Conservation (phyloP, 768 basidiomycete genomes). For the Macrocybe gigantea region DNA sequence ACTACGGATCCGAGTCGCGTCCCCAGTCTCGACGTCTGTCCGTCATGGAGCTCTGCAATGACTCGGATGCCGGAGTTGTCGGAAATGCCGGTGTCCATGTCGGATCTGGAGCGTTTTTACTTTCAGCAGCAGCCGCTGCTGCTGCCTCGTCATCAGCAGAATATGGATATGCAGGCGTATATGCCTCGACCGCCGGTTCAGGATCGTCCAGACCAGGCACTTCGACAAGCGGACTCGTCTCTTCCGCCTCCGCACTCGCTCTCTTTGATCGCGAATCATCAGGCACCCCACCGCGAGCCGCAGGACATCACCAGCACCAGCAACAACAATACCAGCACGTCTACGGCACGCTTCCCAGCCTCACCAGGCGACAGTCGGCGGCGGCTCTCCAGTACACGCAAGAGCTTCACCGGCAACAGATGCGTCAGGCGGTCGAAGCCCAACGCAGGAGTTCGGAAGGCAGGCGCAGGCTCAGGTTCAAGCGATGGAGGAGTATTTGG, state of each 20-base stretch:
- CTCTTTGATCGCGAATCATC: slow-evolving; percentile 40
- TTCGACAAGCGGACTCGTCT: slow-evolving; percentile 35
- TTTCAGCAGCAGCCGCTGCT: slow-evolving; percentile 14
- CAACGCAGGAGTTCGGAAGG: too few species aligned
- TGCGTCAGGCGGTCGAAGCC: too few species aligned
- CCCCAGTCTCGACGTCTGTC: slow-evolving; percentile 76
- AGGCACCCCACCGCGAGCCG: too few species aligned
- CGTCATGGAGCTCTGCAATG: slow-evolving; percentile 89
- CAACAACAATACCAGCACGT: too few species aligned
- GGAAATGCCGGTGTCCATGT: neutral
- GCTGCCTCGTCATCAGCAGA: too few species aligned
- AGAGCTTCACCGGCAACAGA: too few species aligned
- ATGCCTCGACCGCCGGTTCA: slow-evolving; percentile 25
- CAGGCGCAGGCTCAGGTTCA: too few species aligned
- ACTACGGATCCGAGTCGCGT: slow-evolving; percentile 68
- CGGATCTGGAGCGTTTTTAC: slow-evolving; percentile 26
- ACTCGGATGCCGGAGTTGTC: slow-evolving; percentile 27
- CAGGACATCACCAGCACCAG: too few species aligned
- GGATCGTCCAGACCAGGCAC: slow-evolving; percentile 25
- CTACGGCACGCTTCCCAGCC: too few species aligned
- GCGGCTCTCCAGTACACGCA: too few species aligned
- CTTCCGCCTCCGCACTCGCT: slow-evolving; percentile 41
- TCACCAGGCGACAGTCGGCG: too few species aligned
- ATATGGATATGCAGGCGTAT: slow-evolving; percentile 18
- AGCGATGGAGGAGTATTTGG: too few species aligned